Percentiles rank a stretch among this genome's conserved stretches.
Conservation (phyloP, 768 basidiomycete species). For the Lentinula detonsa region DNA sequence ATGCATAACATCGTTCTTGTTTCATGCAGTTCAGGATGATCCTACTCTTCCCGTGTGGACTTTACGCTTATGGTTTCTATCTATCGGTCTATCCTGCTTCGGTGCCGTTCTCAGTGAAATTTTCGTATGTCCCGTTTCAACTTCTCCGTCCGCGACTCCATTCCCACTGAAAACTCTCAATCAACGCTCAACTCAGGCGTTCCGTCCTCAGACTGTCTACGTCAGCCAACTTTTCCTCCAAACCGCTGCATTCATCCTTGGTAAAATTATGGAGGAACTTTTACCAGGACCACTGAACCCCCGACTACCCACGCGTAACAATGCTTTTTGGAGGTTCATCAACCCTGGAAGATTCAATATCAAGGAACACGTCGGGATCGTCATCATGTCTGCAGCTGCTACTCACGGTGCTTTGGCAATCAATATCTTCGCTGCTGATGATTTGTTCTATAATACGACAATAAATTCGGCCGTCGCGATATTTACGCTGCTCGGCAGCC, state of each 20-base stretch:
- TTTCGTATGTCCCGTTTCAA: conserved; percentile 9
- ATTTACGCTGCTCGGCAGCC: conserved; percentile 21
- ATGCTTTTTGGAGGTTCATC: conserved; percentile 26
- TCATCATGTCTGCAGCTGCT: conserved; percentile 39
- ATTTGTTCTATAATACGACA: conserved; percentile 33
- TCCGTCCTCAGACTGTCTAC: conserved; percentile 32
- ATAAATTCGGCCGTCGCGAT: conserved; percentile 22
- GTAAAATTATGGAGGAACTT: conserved; percentile 9
- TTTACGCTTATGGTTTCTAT: conserved; percentile 22
- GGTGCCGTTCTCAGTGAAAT: conserved; percentile 23
- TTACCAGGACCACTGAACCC: conserved; percentile 10
- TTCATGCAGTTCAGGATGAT: conserved; percentile 14
- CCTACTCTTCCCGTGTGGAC: conserved; percentile 23
- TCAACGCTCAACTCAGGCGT: conserved; percentile 19
- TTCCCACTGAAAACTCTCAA: conserved; percentile 18
- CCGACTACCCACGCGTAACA: conserved; percentile 5
- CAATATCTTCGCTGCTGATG: conserved; percentile 35
- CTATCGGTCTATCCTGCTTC: conserved; percentile 21
- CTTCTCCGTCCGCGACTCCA: background rate
- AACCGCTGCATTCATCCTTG: conserved; percentile 10
- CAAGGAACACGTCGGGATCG: conserved; percentile 39
- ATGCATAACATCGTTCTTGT: no score
- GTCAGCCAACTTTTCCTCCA: conserved; percentile 14
- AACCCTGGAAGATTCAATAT: conserved; percentile 45
- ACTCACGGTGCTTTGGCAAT: conserved; percentile 34